A percentile compares a stretch with the other conserved stretches of the same genome.
Evolutionary conservation across 2,329 filamentous ascomycete genomes (phyloP).

Genomic region (Metarhizium robertsii): DNA sequence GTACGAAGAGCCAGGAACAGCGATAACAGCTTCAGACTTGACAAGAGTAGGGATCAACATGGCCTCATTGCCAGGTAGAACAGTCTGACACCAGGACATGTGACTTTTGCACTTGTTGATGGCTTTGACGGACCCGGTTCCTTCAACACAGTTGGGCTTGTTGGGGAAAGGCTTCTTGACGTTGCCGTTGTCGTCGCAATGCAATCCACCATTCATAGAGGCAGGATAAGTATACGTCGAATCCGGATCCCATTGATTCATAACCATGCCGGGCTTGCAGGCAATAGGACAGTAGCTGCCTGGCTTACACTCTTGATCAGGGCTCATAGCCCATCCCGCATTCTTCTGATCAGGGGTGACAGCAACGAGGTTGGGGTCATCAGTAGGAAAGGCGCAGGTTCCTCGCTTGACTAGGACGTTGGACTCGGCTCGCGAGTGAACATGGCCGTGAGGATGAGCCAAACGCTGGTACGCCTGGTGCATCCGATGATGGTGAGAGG

Average conservation of each 20-base stretch:
- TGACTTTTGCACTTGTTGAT: constrained; percentile 54
- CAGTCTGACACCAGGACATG: constrained; percentile 71
- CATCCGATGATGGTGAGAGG: constrained; percentile 22
- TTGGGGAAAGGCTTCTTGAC: constrained; percentile 60
- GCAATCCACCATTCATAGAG: constrained; percentile 70
- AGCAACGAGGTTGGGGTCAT: constrained; percentile 54
- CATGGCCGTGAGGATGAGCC: constrained; percentile 18
- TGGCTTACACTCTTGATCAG: constrained; percentile 58
- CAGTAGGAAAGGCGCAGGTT: constrained; percentile 54
- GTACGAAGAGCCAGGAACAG: constrained; percentile 61
- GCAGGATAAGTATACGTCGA: constrained; percentile 60
- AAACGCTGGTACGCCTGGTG: constrained; percentile 29
- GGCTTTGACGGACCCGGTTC: constrained; percentile 54
- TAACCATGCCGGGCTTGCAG: constrained; percentile 65
- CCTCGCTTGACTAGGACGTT: constrained; percentile 38
- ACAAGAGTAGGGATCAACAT: constrained; percentile 77
- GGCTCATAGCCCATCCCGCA: constrained; percentile 72
- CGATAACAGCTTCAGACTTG: constrained; percentile 44
- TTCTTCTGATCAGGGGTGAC: constrained; percentile 57
- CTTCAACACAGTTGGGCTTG: constrained; percentile 60
- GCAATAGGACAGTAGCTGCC: constrained; percentile 69
- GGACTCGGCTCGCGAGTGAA: constrained; percentile 10
- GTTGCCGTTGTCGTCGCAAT: constrained; percentile 57
- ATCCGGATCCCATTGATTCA: constrained; percentile 67
- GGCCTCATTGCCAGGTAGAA: constrained; percentile 68